Evolutionary conservation across 768 basidiomycete genomes (phyloP).

Genomic region (Melanogaster broomeanus): DNA sequence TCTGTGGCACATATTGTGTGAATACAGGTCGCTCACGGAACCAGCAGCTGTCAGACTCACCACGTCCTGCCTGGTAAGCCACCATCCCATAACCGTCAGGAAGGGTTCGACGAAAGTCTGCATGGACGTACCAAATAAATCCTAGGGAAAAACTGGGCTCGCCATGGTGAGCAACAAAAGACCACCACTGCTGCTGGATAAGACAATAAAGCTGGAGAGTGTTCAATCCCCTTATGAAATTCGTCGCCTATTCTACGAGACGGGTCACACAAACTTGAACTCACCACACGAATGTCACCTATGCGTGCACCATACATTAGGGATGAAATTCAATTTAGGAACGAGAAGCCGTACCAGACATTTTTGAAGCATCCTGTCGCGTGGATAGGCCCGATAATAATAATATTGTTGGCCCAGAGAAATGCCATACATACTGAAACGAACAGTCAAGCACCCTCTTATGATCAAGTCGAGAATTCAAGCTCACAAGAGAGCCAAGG

Average conservation of each 20-base stretch:
- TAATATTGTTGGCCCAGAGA: not conserved
- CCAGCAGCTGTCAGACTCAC: not conserved
- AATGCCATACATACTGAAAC: not conserved
- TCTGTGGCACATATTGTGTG: not conserved
- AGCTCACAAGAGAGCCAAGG: not conserved
- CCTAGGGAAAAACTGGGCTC: not conserved
- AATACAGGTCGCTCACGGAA: not conserved
- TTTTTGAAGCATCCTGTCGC: not conserved
- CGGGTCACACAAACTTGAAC: not conserved
- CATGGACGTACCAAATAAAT: not conserved
- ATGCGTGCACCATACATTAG: not conserved
- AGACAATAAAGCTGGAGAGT: conserved; percentile 3
- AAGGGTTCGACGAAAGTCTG: not conserved
- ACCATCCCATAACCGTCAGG: not conserved
- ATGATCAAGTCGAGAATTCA: not conserved
- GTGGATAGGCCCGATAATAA: not conserved
- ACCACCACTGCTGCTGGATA: not conserved
- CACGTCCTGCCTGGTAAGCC: not conserved
- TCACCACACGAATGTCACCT: not conserved
- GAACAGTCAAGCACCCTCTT: not conserved
- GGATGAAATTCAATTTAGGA: not conserved
- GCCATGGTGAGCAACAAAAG: not conserved
- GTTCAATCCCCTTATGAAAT: not conserved
- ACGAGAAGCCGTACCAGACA: not conserved
- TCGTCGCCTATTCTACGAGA: not conserved